A percentile compares a stretch with the other conserved stretches of the same genome.
These are phyloP conservation scores for Boletellus sp. DNA, from an alignment of 1,284 basidiomycete genomes.

Conservation along the genomic window DNA sequence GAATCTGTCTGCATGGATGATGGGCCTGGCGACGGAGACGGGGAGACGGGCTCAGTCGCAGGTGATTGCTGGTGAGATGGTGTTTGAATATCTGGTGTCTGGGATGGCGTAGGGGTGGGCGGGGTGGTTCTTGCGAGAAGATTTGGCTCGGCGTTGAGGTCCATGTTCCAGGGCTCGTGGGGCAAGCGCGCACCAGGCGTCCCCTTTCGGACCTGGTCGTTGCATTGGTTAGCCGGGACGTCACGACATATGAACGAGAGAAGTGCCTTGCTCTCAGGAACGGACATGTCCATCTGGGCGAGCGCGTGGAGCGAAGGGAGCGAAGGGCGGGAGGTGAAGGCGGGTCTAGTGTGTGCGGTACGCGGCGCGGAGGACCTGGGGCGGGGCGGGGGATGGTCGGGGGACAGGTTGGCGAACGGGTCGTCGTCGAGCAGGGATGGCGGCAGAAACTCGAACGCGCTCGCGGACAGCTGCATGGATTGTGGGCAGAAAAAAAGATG, in stretches of 20 bases:
- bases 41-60: background rate
- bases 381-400: conserved; percentile 14
- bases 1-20: background rate
- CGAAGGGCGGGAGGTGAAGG: conserved; percentile 57
- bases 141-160: conserved; percentile 11
- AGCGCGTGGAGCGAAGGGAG: conserved; percentile 62
- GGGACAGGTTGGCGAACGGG: conserved; percentile 58
- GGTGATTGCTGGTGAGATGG: background rate
- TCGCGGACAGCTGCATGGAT: background rate
- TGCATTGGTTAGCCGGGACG: conserved; percentile 6
- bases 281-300: conserved; percentile 49
- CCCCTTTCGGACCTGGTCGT: conserved; percentile 50
- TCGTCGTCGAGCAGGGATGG: conserved; percentile 55
- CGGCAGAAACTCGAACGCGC: background rate
- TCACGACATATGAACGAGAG: background rate
- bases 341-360: conserved; percentile 57
- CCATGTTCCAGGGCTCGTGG: conserved; percentile 55
- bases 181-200: conserved; percentile 58
- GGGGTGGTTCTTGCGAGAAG: conserved; percentile 3
- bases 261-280: conserved; percentile 51
- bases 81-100: conserved; percentile 6
- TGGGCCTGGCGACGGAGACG: background rate
- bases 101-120: conserved; percentile 7
- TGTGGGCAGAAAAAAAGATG: background rate
- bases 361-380: conserved; percentile 39